Evolutionary conservation across 495 filamentous ascomycete species (phyloP).

Genomic region (Aspergillus wentii): DNA sequence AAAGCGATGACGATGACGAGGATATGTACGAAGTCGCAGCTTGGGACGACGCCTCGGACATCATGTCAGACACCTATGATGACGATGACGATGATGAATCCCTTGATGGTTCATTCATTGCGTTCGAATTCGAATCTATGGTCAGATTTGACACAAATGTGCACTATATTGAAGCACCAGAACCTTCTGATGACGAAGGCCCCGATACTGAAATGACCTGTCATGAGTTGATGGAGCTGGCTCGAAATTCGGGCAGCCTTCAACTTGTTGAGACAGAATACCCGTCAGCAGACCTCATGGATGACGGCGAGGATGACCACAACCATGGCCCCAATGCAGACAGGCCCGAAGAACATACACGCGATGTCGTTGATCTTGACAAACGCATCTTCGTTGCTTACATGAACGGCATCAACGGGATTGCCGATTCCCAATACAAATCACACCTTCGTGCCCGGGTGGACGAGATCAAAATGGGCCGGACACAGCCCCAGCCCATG

Average conservation of each 20-base stretch:
- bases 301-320: conserved; percentile 14
- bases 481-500: conserved; percentile 28
- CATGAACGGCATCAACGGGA: conserved; percentile 41
- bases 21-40: conserved; percentile 30
- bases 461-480: conserved; percentile 31
- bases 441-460: conserved; percentile 30
- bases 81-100: conserved; percentile 31
- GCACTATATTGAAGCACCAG: conserved; percentile 31
- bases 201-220: conserved; percentile 29
- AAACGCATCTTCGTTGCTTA: conserved; percentile 38
- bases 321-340: conserved; percentile 8
- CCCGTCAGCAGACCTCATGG: too few species aligned
- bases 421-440: conserved; percentile 28
- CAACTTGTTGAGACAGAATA: conserved; percentile 9
- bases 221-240: conserved; percentile 41
- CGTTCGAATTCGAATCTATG: conserved; percentile 36
- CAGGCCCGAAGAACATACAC: conserved; percentile 31
- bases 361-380: conserved; percentile 37
- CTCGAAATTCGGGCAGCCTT: conserved; percentile 19
- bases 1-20: conserved; percentile 23
- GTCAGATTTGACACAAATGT: conserved; percentile 37
- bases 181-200: conserved; percentile 20
- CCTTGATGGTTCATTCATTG: conserved; percentile 38
- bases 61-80: conserved; percentile 28
- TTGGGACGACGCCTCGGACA: conserved; percentile 30